Conservation (phyloP, 352 stramenopile species). For the Globisporangium ultimum region DNA sequence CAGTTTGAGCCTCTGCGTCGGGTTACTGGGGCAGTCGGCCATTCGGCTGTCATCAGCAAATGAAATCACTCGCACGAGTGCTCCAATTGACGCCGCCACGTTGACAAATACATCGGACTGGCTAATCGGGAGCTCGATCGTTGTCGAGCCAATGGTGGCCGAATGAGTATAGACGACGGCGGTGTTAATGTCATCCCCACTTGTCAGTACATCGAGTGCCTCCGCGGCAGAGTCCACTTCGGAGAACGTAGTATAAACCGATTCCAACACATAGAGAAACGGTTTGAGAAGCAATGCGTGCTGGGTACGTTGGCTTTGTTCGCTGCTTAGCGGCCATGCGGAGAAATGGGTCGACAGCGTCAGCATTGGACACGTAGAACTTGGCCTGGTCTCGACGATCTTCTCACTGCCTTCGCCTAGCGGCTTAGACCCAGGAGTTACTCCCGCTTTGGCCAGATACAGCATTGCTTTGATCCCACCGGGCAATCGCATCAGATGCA, state of each 20-base stretch:
- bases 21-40: conserved; percentile 14
- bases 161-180: conserved; percentile 4
- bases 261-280: conserved; percentile 7
- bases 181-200: conserved; percentile 4
- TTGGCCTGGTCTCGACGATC: background rate
- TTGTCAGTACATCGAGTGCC: conserved; percentile 10
- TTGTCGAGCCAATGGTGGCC: background rate
- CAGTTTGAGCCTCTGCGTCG: conserved; percentile 13
- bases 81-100: conserved; percentile 24
- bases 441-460: conserved; percentile 16
- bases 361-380: background rate
- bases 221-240: conserved; percentile 7
- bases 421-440: background rate
- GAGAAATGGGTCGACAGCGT: background rate
- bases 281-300: background rate
- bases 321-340: conserved; percentile 5
- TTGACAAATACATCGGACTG: conserved; percentile 46
- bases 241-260: conserved; percentile 2
- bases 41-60: conserved; percentile 38
- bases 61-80: conserved; percentile 37
- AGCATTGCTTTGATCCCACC: conserved; percentile 32
- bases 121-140: conserved; percentile 5
- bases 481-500: conserved; percentile 26
- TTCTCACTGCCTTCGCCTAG: background rate
- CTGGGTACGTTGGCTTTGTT: conserved; percentile 2